Base-by-base conservation (phyloP, 176 grass and related monocot genomes). In the Tillandsia fasciculata region DNA sequence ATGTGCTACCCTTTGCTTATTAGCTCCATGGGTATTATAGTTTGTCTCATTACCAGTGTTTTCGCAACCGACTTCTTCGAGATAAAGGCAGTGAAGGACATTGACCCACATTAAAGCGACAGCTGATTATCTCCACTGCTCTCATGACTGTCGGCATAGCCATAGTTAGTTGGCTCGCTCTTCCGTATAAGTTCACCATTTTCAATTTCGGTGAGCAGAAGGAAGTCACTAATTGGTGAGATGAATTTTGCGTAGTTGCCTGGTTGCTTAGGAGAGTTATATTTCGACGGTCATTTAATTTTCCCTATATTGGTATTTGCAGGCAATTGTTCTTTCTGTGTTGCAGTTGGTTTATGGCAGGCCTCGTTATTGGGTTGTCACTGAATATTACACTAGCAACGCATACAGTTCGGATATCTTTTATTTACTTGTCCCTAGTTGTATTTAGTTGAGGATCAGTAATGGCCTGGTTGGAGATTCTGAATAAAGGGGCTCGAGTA, bases 241-340 rank as follows among this genome's bases (percentile, higher is more conserved):
- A 10, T 74, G 53, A 9, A 48, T 79, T 65, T 70, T 26, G 68
- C 33, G 51, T 47, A 78, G 80, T 52, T 24, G 13, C 49, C 52
- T 26, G 61, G n/a, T 77, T 79, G 65, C 15, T 65, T 72, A 18
- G n/a, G 26, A 26, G 50, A 53, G 17, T 72, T 14, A 24, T 58
- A 18, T 80, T 49, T 48, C 11, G 22, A 59, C 66, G n/a, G 22
- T 9, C 74, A 58, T 73, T 66, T 52, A 59, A 85, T 58, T 61
- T 48, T 70, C 33, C 20, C 15, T 72, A 56, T 1, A 11, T 20
- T 74, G 61, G 50, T 10, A 42, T 82, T 77, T 63, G 53, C 73
- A 95, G 91, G 91, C 81, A 85, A 54, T 53, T 96, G 78, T 96
- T 96, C 81, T 96, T n/a, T 96, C 75, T 96, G 91, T 33, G 91